Base-by-base conservation (phyloP, 352 stramenopile genomes). In the Pythium rishiriense region DNA sequence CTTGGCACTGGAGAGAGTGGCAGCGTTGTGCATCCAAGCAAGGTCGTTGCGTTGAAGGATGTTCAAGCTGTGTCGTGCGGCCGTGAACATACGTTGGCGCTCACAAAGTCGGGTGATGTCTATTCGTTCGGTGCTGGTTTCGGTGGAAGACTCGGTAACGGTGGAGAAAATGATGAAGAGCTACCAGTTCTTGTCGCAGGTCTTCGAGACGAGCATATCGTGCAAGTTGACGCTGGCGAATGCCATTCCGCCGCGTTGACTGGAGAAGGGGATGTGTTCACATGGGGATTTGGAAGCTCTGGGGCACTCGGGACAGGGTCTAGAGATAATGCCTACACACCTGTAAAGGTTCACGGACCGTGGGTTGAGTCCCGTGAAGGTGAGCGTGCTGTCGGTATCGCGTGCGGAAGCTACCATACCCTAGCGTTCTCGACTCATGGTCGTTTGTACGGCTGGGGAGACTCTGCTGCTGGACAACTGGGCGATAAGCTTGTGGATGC, bases 201-300 rank as follows among this genome's bases (percentile, higher is more conserved):
- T 11, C 57, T 93, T 17, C 58, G 76, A 2, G 58, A 42, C 19
- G 64, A 81, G 35, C 43, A 58, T 3, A 75, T 97, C 24, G 64
- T 81, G 2, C 43, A 69, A 3, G 66, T 91, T 3, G 83, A 91
- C 37, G 88, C 83, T 28, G 88, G 87, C 5, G 87, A 96, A 56
- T 93, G 86, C 47, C 88, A 97, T 45, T 95, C 87, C 1, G 79
- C 69, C 48, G 88, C 82, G 5, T 56, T 96, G 39, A 89, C 65
- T 33, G 56, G 70, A 35, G 65, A 81, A 1, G 88, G 87, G 5
- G 69, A 89, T 11, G 72, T 97, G 12, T 97, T 86, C 37, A 96
- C 85, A 17, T 97, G 87, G 87, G 87, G 88, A 0, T 94, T 95
- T 49, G 87, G 88, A n/a, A 81, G 68, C 26, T 95, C 85, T 1